phyloP scores from a whole-genome alignment of 2,329 filamentous ascomycete species.

The Aspergillus japonicus region DNA sequence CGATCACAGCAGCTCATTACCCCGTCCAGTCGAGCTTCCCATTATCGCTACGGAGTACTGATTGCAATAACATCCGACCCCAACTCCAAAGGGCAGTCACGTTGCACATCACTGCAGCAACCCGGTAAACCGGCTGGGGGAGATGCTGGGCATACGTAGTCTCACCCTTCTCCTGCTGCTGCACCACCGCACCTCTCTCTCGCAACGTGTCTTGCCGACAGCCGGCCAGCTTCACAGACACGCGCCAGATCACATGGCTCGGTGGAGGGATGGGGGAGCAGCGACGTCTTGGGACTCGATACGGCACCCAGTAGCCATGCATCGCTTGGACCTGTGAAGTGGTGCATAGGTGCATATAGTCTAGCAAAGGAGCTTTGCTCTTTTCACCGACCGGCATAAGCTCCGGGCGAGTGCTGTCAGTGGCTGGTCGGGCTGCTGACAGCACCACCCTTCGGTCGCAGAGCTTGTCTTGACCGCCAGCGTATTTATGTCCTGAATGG shows the following conservation, averaged over 20 bases:
- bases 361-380: too few species aligned
- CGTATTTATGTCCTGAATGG: too few species aligned
- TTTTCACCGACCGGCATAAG: too few species aligned
- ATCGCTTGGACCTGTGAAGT: too few species aligned
- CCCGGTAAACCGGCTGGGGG: neutral
- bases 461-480: neutral
- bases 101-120: neutral
- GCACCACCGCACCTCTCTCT: too few species aligned
- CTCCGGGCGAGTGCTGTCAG: neutral
- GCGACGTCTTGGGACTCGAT: too few species aligned
- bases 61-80: neutral
- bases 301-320: too few species aligned
- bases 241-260: neutral
- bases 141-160: neutral
- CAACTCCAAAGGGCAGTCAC: neutral
- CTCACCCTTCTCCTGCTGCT: neutral
- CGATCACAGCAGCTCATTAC: too few species aligned
- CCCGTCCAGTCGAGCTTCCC: neutral
- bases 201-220: neutral
- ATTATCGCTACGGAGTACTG: neutral
- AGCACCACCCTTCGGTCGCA: neutral
- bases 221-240: neutral
- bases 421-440: neutral
- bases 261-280: too few species aligned
- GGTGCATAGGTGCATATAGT: too few species aligned